These are phyloP conservation scores for Suillus alpinus DNA, from an alignment of 768 basidiomycete genomes.

Conservation along the genomic window DNA sequence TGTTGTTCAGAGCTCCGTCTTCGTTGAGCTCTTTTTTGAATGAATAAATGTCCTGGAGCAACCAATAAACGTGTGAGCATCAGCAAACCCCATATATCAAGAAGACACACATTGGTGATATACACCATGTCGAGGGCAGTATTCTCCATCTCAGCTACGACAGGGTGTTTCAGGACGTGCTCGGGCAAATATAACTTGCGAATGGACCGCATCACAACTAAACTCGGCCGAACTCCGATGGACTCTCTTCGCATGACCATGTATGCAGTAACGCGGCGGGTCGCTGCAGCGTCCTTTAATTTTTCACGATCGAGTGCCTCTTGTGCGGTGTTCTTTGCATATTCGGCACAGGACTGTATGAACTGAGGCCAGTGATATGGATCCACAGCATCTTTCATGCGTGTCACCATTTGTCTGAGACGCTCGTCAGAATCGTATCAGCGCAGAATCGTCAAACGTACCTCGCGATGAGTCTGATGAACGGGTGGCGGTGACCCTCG, in stretches of 20 bases:
- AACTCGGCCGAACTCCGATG: slow-evolving; percentile 19
- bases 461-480: slow-evolving; percentile 23
- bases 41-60: slow-evolving; percentile 21
- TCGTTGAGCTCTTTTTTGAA: slow-evolving; percentile 23
- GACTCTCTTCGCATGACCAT: slow-evolving; percentile 27
- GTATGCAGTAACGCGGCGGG: slow-evolving; percentile 24
- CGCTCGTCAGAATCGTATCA: not conserved
- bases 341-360: slow-evolving; percentile 20
- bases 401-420: slow-evolving; percentile 21
- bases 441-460: slow-evolving; percentile 5
- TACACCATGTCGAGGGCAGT: slow-evolving; percentile 14
- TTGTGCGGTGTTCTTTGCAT: slow-evolving; percentile 19
- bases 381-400: slow-evolving; percentile 20
- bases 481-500: slow-evolving; percentile 18
- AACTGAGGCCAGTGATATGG: slow-evolving; percentile 30
- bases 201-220: slow-evolving; percentile 15
- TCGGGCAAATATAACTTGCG: slow-evolving; percentile 25
- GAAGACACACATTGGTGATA: slow-evolving; percentile 15
- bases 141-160: slow-evolving; percentile 24
- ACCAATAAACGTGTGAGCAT: not conserved
- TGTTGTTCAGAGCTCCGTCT: slow-evolving; percentile 21
- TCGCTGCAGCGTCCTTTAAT: slow-evolving; percentile 9
- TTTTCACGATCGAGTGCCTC: slow-evolving; percentile 28
- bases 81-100: not conserved
- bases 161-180: slow-evolving; percentile 17